Base-by-base conservation (phyloP, 1,284 basidiomycete genomes). In the Malassezia brasiliensis region DNA sequence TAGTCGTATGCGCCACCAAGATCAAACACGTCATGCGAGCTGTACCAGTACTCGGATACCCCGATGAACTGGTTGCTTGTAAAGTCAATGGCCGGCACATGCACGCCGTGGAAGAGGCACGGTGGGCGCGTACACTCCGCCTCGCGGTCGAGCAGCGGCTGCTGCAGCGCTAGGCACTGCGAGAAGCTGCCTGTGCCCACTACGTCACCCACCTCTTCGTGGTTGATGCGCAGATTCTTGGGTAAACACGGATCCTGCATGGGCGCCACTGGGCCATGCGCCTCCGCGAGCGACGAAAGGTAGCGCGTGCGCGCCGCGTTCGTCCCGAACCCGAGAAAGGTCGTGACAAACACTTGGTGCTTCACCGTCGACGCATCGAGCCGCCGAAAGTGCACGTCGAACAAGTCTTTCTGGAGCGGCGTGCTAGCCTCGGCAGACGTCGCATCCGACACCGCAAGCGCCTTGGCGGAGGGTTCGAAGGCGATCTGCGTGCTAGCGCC, bases 21-120 rank as follows among this genome's bases (percentile, higher is more conserved):
- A 3, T 87, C 87, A 64, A 96, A 90, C 38, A 96, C 85, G 72
- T 96, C 90, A 67, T 96, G 89, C 6, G 90, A 88, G 28, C 91
- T 96, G 77, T 96, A 98, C 91, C 93, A 99, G 75, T 98, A 99
- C 76, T 99, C 94, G 11, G 89, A 93, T 32, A 98, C 85, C 4
- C 94, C 94, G 64, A 99, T 96, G 72, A 98, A 96, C 59, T 87
- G 87, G 19, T 88, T 88, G 30, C 84, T 85, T 40, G 83, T 82
- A 74, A 94, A 96, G 76, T 94, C 87, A 62, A 78, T 77, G 37
- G 65, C 69, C 56, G 74, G 90, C 5, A 93, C 91, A 53, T 90
- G 85, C 1, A 96, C 83, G n/a, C 93, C 94, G 69, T 91, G 87
- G 81, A 98, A 96, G n/a, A 93, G 81, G 76, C 93, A 98, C 2